Evolutionary conservation across 352 stramenopile species (phyloP).

Genomic region (Phytopythium aichiense): DNA sequence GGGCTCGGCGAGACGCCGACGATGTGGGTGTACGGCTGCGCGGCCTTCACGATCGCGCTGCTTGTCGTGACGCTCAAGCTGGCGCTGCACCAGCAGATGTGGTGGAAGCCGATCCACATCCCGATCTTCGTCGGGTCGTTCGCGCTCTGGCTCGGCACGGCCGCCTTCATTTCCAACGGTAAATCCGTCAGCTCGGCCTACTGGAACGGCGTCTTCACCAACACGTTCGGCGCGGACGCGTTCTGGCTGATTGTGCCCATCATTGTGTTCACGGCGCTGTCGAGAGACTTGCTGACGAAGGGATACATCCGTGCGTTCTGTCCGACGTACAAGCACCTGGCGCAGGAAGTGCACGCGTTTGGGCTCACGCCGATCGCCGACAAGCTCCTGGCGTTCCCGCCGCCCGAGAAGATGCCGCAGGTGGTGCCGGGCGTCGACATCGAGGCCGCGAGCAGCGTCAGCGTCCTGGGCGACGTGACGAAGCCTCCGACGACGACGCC

Average conservation of each 20-base stretch:
- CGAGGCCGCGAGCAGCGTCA: conserved; percentile 13
- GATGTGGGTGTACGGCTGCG: conserved; percentile 93
- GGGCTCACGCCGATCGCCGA: conserved; percentile 53
- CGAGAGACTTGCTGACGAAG: conserved; percentile 80
- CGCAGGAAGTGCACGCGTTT: conserved; percentile 78
- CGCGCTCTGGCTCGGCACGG: conserved; percentile 68
- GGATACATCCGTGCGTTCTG: conserved; percentile 77
- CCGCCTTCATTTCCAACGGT: conserved; percentile 66
- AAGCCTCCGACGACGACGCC: conserved; percentile 19
- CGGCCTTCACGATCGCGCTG: conserved; percentile 92
- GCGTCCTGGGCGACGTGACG: conserved; percentile 13
- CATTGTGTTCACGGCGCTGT: conserved; percentile 62
- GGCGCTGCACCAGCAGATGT: conserved; percentile 83
- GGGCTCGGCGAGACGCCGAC: conserved; percentile 85
- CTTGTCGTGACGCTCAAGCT: conserved; percentile 96
- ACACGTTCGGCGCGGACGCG: conserved; percentile 55
- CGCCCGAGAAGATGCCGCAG: conserved; percentile 65
- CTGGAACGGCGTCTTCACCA: conserved; percentile 80
- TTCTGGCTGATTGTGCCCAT: conserved; percentile 83
- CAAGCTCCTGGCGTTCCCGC: conserved; percentile 73
- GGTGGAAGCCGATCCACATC: conserved; percentile 62
- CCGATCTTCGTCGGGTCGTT: conserved; percentile 64
- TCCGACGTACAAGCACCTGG: conserved; percentile 83
- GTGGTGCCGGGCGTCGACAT: conserved; percentile 20
- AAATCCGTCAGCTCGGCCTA: conserved; percentile 72